Evolutionary conservation across 306 rosid genomes (phyloP), one percentile per base, ranked within the genome.

Genomic region (Castanospermum australe): DNA sequence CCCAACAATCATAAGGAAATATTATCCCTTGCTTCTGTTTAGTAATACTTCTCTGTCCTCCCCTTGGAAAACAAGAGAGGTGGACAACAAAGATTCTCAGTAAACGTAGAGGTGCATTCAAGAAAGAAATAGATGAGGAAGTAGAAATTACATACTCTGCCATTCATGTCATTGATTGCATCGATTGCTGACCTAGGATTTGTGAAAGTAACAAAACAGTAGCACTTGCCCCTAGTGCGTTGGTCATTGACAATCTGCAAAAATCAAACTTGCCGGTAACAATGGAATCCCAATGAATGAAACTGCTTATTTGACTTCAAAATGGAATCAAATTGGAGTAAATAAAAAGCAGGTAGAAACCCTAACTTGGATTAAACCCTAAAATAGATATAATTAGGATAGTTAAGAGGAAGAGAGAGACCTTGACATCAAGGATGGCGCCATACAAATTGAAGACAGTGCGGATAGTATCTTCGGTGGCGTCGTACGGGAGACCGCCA

Each of bases 121-220:
- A 14, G 13, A 38, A 73, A 21, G 18, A 14, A 39, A 25, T 6
- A 20, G 35, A 20, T 22, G 35, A 36, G 44, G 44, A 24, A 79
- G 24, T 55, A 82, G 17, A 75, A 76, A 71, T 38, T 39, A 75
- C 90, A 66, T 86, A 95, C 99, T 85, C 96, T 87, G 81, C 98
- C 99, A 77, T 95, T 92, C 99, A 95, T 91, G 77, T 86, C 96
- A 45, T 85, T 83, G 73, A 95, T 95, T 57, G 99, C 99, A 73
- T 91, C 90, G 17, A 90, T 18, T 6, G 98, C 98, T 2, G 99
- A 90, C 84, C 98, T 87, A 55, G 99, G 98, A 74, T 89, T 89
- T 39, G 92, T 84, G 84, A 91, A 95, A 70, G 99, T 95, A 64
- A 93, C 98, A 75, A 93, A 95, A 36, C 96, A 92, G 69, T 92